Evolutionary conservation across 2,329 filamentous ascomycete genomes (phyloP).

Genomic region (Ilyonectria sp.): DNA sequence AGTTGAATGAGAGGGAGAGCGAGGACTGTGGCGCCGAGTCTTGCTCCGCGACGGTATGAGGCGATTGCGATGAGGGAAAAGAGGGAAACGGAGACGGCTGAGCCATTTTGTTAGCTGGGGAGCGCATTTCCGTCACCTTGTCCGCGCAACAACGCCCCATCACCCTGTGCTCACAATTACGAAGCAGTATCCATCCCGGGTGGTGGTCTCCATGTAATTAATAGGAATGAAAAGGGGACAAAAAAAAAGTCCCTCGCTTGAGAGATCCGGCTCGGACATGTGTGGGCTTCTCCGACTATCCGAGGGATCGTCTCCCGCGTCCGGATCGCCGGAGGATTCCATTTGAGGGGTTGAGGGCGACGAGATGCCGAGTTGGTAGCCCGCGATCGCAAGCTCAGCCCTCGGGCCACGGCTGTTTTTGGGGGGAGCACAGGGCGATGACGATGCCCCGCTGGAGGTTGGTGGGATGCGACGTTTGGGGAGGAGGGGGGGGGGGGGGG

Average conservation of each 20-base stretch:
- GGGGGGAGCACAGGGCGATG: background rate
- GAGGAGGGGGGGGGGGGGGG: no score
- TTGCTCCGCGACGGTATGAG: background rate
- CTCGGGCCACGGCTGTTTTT: background rate
- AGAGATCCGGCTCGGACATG: background rate
- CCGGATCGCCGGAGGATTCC: background rate
- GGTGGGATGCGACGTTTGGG: background rate
- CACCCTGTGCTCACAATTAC: slow-evolving; percentile 55
- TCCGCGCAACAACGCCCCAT: slow-evolving; percentile 20
- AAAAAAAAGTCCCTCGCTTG: background rate
- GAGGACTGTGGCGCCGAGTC: slow-evolving; percentile 5
- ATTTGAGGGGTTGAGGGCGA: background rate
- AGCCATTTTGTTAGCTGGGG: slow-evolving; percentile 38
- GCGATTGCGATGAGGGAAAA: slow-evolving; percentile 2
- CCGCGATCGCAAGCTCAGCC: background rate
- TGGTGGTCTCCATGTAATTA: background rate
- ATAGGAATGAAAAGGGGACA: no score
- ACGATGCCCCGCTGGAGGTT: background rate
- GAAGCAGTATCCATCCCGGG: slow-evolving; percentile 56
- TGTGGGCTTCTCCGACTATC: background rate
- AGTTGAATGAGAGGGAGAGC: slow-evolving; percentile 26
- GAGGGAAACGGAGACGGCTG: slow-evolving; percentile 28
- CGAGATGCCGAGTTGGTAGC: background rate
- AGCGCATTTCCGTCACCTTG: slow-evolving; percentile 2
- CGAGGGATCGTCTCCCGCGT: background rate